Percentiles rank a stretch among this genome's conserved stretches.
phyloP scores from a whole-genome alignment of 2,329 filamentous ascomycete genomes.

The Diaporthe sp. region DNA sequence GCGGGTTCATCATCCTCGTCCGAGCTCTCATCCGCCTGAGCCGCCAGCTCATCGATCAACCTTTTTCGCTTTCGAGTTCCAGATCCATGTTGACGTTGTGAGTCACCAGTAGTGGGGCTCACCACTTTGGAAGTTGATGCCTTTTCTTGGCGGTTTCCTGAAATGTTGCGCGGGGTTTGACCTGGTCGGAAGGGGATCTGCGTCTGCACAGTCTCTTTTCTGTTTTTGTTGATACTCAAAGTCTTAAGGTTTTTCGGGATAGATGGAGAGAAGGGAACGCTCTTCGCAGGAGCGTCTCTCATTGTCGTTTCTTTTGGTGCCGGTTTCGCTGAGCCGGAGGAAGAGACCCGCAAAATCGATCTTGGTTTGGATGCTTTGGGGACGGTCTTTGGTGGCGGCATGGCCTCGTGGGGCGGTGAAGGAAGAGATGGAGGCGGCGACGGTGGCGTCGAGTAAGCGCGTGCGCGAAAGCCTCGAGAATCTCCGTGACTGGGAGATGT shows the following conservation, averaged over 20 bases:
- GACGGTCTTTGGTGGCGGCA: constrained; percentile 36
- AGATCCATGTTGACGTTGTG: constrained; percentile 33
- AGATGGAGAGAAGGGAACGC: constrained; percentile 27
- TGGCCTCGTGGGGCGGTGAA: constrained; percentile 35
- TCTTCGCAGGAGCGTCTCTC: constrained; percentile 21
- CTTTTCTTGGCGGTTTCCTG: constrained; percentile 36
- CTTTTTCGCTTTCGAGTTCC: constrained; percentile 44
- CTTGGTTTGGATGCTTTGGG: constrained; percentile 33
- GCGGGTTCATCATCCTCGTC: constrained; percentile 44
- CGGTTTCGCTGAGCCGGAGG: constrained; percentile 25
- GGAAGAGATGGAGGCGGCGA: constrained; percentile 39
- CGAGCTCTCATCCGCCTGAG: constrained; percentile 53
- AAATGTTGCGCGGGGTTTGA: constrained; percentile 19
- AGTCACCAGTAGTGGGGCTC: constrained; percentile 28
- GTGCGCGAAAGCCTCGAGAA: constrained; percentile 22
- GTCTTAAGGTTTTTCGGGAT: constrained; percentile 35
- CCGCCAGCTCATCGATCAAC: constrained; percentile 58
- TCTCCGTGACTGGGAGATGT: constrained; percentile 29
- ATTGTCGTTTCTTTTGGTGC: constrained; percentile 20
- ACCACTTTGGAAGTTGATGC: constrained; percentile 30
- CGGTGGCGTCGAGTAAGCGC: constrained; percentile 39
- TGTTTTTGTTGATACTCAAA: constrained; percentile 29
- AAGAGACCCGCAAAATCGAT: constrained; percentile 27
- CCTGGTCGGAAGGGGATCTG: constrained; percentile 39
- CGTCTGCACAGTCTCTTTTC: constrained; percentile 35